Percentiles rank a stretch among this genome's conserved stretches.
Evolutionary conservation across 257 asterid species (phyloP).

Genomic region (Salvia rosmarinus): DNA sequence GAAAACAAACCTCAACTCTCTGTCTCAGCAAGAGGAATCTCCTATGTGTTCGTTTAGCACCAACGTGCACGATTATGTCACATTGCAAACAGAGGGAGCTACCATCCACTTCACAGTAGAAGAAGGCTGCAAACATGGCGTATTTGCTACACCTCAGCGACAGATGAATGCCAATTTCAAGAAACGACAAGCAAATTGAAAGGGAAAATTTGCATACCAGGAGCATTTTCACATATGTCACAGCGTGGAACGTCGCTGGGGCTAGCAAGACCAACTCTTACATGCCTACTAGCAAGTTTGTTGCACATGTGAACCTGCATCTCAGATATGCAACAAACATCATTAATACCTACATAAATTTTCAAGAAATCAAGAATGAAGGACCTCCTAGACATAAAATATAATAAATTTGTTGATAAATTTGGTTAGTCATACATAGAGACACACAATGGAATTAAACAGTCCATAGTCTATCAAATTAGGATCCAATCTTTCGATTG

Average conservation of each 20-base stretch:
- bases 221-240: constrained; percentile 50
- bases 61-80: constrained; percentile 47
- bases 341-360: neutral
- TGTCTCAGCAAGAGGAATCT: constrained; percentile 49
- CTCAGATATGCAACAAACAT: constrained; percentile 6
- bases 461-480: neutral
- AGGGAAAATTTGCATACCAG: constrained; percentile 35
- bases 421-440: no score
- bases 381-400: neutral
- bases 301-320: constrained; percentile 52
- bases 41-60: constrained; percentile 46
- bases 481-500: neutral
- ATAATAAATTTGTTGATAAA: no score
- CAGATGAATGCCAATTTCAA: neutral
- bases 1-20: constrained; percentile 45
- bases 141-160: neutral
- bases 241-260: constrained; percentile 48
- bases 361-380: constrained; percentile 3
- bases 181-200: neutral
- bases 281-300: constrained; percentile 51
- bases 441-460: no score
- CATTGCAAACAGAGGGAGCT: constrained; percentile 51
- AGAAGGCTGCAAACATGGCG: constrained; percentile 37
- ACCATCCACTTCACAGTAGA: constrained; percentile 56
- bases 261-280: constrained; percentile 48